phyloP scores from a whole-genome alignment of 805 yeast genomes.

The Kuraishia borneana region DNA sequence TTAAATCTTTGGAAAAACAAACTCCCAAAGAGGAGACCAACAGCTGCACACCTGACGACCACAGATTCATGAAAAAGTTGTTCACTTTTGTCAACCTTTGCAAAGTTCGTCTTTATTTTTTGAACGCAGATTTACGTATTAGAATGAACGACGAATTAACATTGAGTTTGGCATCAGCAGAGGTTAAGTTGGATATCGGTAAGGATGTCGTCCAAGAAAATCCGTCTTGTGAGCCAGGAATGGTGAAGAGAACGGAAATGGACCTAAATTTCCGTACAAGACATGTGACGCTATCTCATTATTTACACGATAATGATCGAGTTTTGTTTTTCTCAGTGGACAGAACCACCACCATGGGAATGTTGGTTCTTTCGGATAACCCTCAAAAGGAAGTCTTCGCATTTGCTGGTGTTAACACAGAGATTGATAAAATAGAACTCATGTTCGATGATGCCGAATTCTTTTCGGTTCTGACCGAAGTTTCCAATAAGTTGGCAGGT shows the following conservation, averaged over 20 bases:
- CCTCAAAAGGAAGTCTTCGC: not conserved
- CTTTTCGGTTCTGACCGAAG: not conserved
- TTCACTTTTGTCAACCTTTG: conserved; percentile 18
- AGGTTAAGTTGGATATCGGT: not conserved
- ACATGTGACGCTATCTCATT: not conserved
- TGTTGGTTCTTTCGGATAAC: not conserved
- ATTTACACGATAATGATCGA: not conserved
- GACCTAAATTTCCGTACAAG: not conserved
- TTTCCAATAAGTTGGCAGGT: not conserved
- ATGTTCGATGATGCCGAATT: conserved; percentile 1
- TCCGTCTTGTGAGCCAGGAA: not conserved
- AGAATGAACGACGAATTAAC: not conserved
- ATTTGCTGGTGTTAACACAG: not conserved
- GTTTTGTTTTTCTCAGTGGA: not conserved
- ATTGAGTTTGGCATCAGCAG: not conserved
- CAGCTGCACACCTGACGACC: not conserved
- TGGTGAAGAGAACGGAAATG: not conserved
- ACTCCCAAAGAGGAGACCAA: not conserved
- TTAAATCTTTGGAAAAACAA: too few species aligned
- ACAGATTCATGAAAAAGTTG: conserved; percentile 1
- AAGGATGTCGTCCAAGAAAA: not conserved
- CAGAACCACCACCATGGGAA: not conserved
- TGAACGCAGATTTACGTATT: not conserved
- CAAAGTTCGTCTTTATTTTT: not conserved
- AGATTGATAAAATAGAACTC: not conserved